Conservation (phyloP, 108 stramenopile genomes). For the Pseudonitzschia pungens region DNA sequence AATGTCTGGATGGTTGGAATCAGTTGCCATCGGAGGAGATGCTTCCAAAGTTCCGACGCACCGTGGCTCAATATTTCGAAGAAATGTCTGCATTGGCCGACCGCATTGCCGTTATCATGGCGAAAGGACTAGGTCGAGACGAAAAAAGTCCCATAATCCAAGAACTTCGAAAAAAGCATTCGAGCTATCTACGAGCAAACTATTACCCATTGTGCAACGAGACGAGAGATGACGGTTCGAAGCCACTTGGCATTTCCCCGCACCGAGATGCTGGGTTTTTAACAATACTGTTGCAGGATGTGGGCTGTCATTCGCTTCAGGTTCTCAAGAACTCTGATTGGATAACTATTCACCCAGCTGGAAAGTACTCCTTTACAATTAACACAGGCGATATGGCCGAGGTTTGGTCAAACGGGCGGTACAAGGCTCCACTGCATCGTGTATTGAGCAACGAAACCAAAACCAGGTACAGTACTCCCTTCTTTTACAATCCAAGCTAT, state of each 20-base stretch:
- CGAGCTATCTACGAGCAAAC: constrained; percentile 83
- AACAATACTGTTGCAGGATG: constrained; percentile 87
- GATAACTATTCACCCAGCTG: constrained; percentile 76
- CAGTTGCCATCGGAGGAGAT: constrained; percentile 65
- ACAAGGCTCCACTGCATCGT: constrained; percentile 86
- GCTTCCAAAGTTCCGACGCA: constrained; percentile 61
- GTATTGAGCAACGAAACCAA: constrained; percentile 70
- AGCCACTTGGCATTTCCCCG: constrained; percentile 72
- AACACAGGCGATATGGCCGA: constrained; percentile 94
- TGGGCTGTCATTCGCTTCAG: constrained; percentile 78
- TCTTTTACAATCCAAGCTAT: constrained; percentile 92
- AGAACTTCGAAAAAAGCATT: constrained; percentile 60
- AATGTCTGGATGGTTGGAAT: constrained; percentile 87
- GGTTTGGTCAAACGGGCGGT: constrained; percentile 90
- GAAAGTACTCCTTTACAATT: constrained; percentile 80
- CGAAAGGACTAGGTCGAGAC: constrained; percentile 56
- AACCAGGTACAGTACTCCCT: constrained; percentile 86
- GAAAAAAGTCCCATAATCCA: constrained; percentile 35
- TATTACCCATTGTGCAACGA: constrained; percentile 76
- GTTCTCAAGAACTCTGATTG: constrained; percentile 66
- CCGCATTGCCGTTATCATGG: constrained; percentile 61
- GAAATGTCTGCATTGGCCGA: constrained; percentile 67
- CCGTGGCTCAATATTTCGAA: constrained; percentile 65
- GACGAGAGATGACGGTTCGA: constrained; percentile 14
- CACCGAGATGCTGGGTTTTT: constrained; percentile 92